Evolutionary conservation across 768 basidiomycete species (phyloP), one percentile per base, ranked within the genome.

Genomic region (Tylopilus subfusipes): DNA sequence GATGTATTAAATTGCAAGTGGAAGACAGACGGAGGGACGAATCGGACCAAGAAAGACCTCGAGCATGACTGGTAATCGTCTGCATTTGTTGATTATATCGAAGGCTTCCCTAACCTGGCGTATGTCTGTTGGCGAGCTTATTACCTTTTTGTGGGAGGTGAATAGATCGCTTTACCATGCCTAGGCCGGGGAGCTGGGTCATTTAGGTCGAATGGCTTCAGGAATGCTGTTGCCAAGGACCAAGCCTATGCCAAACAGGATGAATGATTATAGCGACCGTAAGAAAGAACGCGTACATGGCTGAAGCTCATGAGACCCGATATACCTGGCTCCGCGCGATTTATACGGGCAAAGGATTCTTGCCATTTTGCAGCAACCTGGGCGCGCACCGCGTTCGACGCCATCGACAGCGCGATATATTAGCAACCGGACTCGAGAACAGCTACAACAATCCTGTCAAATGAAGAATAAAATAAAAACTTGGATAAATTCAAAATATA

Each of bases 361-460:
- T 85, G 82, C 85, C 86, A 88, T 73, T 86, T 85, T 4, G 83
- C 73, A 18, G 81, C 78, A 10, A 87, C 83, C 64, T 87, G 85
- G 1, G 79, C 76, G 43, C 79, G 78, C n/a, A 86, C 72, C 24
- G 84, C 84, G 53, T 80, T 76, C 5, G 83, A 83, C 18, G 81
- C 78, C 84, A 83, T 85, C 40, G 27, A 49, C 19, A 24, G 13
- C 13, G n/a, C 13, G 40, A 22, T 19, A 21, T n/a, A n/a, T n/a
- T n/a, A n/a, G n/a, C n/a, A n/a, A n/a, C 21, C 8, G 34, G 21
- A 30, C n/a, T 9, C 0, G 8, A 13, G 27, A 56, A 67, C 60
- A 65, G 65, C 67, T 63, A 69, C 67, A 30, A n/a, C n/a, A n/a
- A n/a, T n/a, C n/a, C n/a, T n/a, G n/a, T n/a, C n/a, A n/a, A n/a